Percentiles rank a stretch among this genome's conserved stretches.
phyloP scores from a whole-genome alignment of 345 rosid species.

The Excoecaria agallocha region DNA sequence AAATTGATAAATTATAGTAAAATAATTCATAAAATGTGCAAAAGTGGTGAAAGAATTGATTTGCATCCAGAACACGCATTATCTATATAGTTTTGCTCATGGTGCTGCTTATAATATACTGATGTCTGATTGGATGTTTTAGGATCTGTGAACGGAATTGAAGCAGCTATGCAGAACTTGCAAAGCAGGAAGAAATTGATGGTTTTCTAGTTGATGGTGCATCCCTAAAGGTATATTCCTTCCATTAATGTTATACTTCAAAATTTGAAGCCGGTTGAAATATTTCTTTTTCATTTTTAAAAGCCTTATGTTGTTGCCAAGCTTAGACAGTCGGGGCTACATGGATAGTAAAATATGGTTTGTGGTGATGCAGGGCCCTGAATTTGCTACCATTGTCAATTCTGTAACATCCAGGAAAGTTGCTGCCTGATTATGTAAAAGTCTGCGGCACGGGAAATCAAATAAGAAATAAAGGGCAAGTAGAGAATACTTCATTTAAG shows the following conservation, averaged over 20 bases:
- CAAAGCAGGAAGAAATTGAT: too few relatives aligned
- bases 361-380: too few relatives aligned
- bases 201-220: too few relatives aligned
- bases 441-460: not conserved
- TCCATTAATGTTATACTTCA: not conserved
- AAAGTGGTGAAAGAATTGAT: too few relatives aligned
- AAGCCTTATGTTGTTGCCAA: not conserved
- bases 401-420: conserved; percentile 86
- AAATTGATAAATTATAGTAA: too few relatives aligned
- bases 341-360: conserved; percentile 11
- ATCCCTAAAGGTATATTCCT: not conserved
- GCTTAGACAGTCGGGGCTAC: not conserved
- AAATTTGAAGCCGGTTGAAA: not conserved
- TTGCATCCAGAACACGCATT: too few relatives aligned
- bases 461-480: conserved; percentile 14
- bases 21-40: too few relatives aligned
- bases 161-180: too few relatives aligned
- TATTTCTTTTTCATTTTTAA: not conserved
- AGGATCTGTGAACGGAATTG: too few relatives aligned
- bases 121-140: too few relatives aligned
- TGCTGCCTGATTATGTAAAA: conserved; percentile 51
- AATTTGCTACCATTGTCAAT: conserved; percentile 91
- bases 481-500: conserved; percentile 15
- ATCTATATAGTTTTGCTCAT: too few relatives aligned
- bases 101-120: too few relatives aligned